Percentiles rank a stretch among this genome's conserved stretches.
phyloP scores from a whole-genome alignment of 2,329 filamentous ascomycete species.

The Blumeria graminis region DNA sequence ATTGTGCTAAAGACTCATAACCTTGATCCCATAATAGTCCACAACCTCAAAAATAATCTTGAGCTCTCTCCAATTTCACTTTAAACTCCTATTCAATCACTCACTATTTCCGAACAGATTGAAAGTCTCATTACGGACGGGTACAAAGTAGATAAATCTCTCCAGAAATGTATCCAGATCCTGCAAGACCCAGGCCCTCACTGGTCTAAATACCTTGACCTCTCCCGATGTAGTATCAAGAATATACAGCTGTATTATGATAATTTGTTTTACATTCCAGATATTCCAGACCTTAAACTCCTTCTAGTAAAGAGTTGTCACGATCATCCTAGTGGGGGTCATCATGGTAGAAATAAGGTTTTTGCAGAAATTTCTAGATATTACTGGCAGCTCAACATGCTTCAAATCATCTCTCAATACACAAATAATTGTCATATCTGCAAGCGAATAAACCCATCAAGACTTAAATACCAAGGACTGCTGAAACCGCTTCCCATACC shows the following conservation, averaged over 20 bases:
- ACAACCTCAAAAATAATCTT: too few relatives aligned
- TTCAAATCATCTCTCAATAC: neutral
- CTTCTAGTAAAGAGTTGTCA: neutral
- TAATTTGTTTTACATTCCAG: neutral
- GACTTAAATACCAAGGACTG: neutral
- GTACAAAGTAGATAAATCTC: neutral
- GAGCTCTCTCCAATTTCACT: too few relatives aligned
- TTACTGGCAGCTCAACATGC: neutral
- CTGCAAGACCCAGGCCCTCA: neutral
- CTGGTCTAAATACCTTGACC: neutral
- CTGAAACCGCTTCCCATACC: neutral
- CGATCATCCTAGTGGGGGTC: neutral
- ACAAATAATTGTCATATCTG: neutral
- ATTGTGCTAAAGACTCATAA: too few relatives aligned
- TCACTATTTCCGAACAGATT: neutral
- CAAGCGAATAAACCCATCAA: neutral
- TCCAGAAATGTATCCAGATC: neutral
- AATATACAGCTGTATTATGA: neutral
- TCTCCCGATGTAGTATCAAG: neutral
- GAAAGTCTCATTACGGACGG: neutral
- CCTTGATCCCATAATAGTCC: too few relatives aligned
- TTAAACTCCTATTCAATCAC: neutral
- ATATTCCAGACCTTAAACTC: neutral
- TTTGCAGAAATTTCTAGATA: neutral
- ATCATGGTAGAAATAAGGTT: constrained; percentile 1